Base-by-base conservation (phyloP, 208 protist genomes). In the Crithidia sp. region DNA sequence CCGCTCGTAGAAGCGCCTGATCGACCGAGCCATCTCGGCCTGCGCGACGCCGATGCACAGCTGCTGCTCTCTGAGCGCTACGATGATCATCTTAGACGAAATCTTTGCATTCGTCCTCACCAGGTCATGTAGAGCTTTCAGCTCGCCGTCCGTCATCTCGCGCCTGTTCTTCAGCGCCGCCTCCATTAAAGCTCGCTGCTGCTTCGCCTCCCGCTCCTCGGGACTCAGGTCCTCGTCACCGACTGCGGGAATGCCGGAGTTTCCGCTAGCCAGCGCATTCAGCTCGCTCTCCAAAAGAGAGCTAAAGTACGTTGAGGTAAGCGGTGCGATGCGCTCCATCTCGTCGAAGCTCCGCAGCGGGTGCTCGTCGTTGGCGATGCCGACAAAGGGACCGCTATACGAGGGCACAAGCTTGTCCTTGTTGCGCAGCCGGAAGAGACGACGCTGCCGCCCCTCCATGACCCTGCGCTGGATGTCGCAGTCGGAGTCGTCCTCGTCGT, bases 351-450 rank as follows among this genome's bases (percentile, higher is more conserved):
- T 71, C 36, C 83, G 76, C 68, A 96, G 69, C 43, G 91, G 91
- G 55, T 96, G 91, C 58, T 92, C 88, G n/a, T 78, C 65, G 28
- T 68, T 47, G 14, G 76, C 43, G 19, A 94, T 77, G 10, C 82
- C 85, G 2, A 88, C 77, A 78, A 96, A 96, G 3, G 92, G 92
- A 0, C 92, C 92, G 56, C 86, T 94, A 74, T 92, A 94, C 16
- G 83, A 82, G 4, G 92, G 89, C 44, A 96, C 77, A 2, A 96
- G 80, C 59, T 92, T 93, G 41, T 94, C 88, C 71, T 94, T 96
- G 28, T 86, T 87, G n/a, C 86, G 79, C 69, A 96, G 73, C 12
- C 89, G 89, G 37, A 84, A 73, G 56, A 86, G 53, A 17, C 92
- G 89, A n/a, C 86, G 87, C 68, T 93, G 83, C 4, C 88, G 81